Base-by-base conservation (phyloP, 2,329 filamentous ascomycete species). In the Pyrenophora tritici-repentis region DNA sequence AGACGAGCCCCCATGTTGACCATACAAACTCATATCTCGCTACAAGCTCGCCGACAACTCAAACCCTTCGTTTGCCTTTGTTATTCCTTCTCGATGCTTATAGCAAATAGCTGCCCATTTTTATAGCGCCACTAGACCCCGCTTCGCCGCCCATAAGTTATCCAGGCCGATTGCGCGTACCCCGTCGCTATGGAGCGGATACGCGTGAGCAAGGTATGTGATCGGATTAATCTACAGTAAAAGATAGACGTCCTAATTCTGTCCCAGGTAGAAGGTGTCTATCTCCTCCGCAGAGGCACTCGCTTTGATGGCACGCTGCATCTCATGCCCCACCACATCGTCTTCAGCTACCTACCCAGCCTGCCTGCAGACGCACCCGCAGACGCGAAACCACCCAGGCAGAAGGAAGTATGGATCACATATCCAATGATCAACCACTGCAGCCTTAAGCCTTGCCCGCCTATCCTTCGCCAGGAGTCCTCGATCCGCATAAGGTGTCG, bases 361-460 rank as follows among this genome's bases (percentile, higher is more conserved):
- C 58, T 66, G 24, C 56, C 69, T 56, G 50, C 68, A 55, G 70
- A 63, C 49, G 61, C 73, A 39, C 53, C 71, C 42, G 55, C 66
- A 45, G 66, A 73, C 53, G 68, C 74, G 38, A 73, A 78, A 42
- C 75, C 75, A 17, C 66, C 67, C 9, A 78, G 77, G 58, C 78
- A 82, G 17, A 81, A 86, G 70, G 90, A 96, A 74, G 84, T 89
- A 69, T 99, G 93, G 90, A 90, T 97, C 47, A 92, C 94, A 13
- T 99, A 92, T 74, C 92, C 93, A 18, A 92, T 97, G 75, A 90
- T 99, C 66, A 84, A 84, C 34, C 84, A 87, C 66, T 96, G 92
- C 75, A 85, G 83, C 18, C 85, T 93, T 60, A 85, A 90, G 53
- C 88, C 91, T 22, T 86, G 87, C 39, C 87, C 89, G 14, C 81